phyloP scores from a whole-genome alignment of 2,329 filamentous ascomycete genomes.

The Albifimbria verrucaria region DNA sequence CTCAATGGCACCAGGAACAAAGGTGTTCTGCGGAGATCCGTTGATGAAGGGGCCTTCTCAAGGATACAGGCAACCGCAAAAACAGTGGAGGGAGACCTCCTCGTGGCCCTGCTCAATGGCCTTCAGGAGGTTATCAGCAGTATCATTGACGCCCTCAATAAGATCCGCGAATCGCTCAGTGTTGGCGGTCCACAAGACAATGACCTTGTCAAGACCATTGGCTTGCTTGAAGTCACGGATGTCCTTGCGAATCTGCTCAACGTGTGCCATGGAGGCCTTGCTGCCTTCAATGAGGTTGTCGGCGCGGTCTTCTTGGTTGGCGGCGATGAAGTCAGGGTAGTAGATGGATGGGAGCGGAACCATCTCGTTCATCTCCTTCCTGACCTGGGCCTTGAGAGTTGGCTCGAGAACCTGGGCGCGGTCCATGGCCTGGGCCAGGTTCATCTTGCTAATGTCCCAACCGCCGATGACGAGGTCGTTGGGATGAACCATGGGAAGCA shows the following conservation, averaged over 20 bases:
- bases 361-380: slow-evolving; percentile 90
- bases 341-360: slow-evolving; percentile 91
- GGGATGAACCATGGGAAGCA: slow-evolving; percentile 95
- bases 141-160: slow-evolving; percentile 88
- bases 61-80: slow-evolving; percentile 94
- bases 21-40: slow-evolving; percentile 98
- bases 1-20: slow-evolving; percentile 87
- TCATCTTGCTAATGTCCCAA: slow-evolving; percentile 94
- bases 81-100: slow-evolving; percentile 92
- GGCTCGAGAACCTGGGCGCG: slow-evolving; percentile 93
- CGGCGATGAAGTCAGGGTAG: slow-evolving; percentile 98
- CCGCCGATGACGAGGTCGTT: slow-evolving; percentile 93
- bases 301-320: slow-evolving; percentile 95
- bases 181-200: slow-evolving; percentile 98
- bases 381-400: slow-evolving; percentile 82
- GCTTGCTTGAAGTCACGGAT: slow-evolving; percentile 90
- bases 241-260: slow-evolving; percentile 89
- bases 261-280: slow-evolving; percentile 82
- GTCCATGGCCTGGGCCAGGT: slow-evolving; percentile 90
- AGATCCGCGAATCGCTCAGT: slow-evolving; percentile 95
- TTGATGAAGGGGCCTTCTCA: slow-evolving; percentile 93
- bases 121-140: slow-evolving; percentile 86
- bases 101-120: slow-evolving; percentile 83
- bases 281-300: slow-evolving; percentile 83
- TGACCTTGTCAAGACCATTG: slow-evolving; percentile 87